Base-by-base conservation (phyloP, 768 basidiomycete genomes). In the Panellus pusillus region DNA sequence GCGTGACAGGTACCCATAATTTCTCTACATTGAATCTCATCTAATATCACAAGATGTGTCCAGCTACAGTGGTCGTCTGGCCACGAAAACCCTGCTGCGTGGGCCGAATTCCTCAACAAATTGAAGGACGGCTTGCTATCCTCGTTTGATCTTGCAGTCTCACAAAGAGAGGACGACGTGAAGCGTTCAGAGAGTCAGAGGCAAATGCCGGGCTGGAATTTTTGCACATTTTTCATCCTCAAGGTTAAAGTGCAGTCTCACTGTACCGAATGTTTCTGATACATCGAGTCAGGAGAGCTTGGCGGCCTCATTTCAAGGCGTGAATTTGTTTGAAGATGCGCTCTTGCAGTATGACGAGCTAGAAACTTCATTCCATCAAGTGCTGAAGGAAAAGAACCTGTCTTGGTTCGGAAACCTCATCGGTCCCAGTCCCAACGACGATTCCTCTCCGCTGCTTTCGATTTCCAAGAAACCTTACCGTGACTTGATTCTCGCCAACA, bases 121-220 rank as follows among this genome's bases (percentile, higher is more conserved):
- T 75, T 97, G 59, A 98, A 98, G 71, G 96, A 98, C 50, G 87
- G 89, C 3, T 63, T 98, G 9, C 68, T 96, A n/a, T 76, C 77
- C 41, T 87, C 93, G 1, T 94, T 98, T 61, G 93, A 98, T 63
- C 69, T 76, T 15, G 85, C 89, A 1, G 78, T 98, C 37, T 71
- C 79, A 9, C 83, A 84, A 53, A 79, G 93, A 14, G 92, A 95
- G 64, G 97, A 98, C 41, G 94, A 97, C 57, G 88, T 98, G 3
- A 87, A 80, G 62, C 82, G 92, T 35, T 92, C 91, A 0, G 96
- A 99, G 65, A 79, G 83, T 44, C 92, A 98, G 69, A 80, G 91
- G 50, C 81, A 88, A 62, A 90, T 94, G 83, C 93, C 93, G 1
- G 96, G 97, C 9, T 99, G 97, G 97, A 97, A 97, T 66, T 99